Evolutionary conservation across 1,284 basidiomycete species (phyloP).

Genomic region (Peniophora sp.): DNA sequence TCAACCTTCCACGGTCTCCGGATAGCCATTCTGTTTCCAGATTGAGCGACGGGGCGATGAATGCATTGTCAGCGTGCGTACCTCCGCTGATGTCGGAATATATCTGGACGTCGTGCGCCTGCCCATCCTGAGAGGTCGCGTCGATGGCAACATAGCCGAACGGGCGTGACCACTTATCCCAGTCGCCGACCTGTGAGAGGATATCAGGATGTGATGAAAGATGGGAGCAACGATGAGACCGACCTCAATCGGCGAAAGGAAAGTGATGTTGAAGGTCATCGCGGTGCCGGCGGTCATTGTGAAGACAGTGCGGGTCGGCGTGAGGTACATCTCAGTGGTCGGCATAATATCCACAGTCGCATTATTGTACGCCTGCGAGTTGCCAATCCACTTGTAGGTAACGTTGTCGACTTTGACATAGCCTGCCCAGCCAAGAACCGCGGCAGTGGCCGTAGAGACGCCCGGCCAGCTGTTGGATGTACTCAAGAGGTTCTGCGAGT

Average conservation of each 20-base stretch:
- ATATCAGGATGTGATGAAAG: neutral
- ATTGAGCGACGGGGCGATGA: neutral
- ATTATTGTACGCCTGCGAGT: neutral
- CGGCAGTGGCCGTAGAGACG: neutral
- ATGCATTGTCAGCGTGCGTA: neutral
- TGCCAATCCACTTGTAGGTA: neutral
- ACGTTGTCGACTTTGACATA: neutral
- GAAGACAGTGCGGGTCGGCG: conserved; percentile 10
- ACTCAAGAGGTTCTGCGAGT: neutral
- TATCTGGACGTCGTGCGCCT: conserved; percentile 9
- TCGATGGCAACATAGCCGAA: conserved; percentile 13
- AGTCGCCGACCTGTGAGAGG: conserved; percentile 9
- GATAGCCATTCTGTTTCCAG: neutral
- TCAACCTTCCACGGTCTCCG: neutral
- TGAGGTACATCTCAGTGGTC: neutral
- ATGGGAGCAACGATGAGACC: neutral
- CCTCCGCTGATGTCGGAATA: conserved; percentile 12
- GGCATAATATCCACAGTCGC: neutral
- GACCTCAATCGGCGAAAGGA: conserved; percentile 13
- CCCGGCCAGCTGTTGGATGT: neutral
- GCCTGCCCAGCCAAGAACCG: neutral
- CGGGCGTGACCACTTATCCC: conserved; percentile 12
- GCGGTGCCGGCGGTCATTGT: conserved; percentile 7
- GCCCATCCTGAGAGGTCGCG: conserved; percentile 7
- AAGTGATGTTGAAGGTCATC: conserved; percentile 7